Conservation (phyloP, 2,329 filamentous ascomycete species). For the Clarireedia hainanense region DNA sequence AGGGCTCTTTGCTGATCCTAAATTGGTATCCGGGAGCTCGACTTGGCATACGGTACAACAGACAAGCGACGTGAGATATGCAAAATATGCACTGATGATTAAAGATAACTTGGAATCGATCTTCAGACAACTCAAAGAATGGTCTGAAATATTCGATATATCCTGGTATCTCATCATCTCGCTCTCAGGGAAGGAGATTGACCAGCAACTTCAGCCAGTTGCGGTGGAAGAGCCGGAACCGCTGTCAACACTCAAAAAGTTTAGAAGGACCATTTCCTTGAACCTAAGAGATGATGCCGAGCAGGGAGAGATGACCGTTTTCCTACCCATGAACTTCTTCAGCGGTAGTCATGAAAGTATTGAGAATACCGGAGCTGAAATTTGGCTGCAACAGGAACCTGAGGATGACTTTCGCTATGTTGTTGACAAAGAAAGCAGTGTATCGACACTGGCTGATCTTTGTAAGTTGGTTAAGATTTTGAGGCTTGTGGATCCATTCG, state of each 20-base stretch:
- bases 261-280: neutral
- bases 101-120: no score
- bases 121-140: no score
- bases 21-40: no score
- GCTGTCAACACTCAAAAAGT: neutral
- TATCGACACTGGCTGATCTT: neutral
- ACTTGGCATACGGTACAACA: no score
- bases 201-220: neutral
- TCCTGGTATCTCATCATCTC: no score
- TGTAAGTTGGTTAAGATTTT: neutral
- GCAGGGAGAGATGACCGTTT: neutral
- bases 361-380: neutral
- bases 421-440: neutral
- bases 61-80: no score
- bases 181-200: no score
- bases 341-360: neutral
- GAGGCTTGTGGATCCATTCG: conserved; percentile 11
- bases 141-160: no score
- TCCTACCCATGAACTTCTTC: neutral
- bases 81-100: no score
- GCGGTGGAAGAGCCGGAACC: neutral
- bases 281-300: neutral
- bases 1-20: no score
- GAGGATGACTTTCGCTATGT: neutral
- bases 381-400: neutral